Evolutionary conservation across 306 rosid genomes (phyloP), one percentile per base, ranked within the genome.

Genomic region (Cucumis cinereus): DNA sequence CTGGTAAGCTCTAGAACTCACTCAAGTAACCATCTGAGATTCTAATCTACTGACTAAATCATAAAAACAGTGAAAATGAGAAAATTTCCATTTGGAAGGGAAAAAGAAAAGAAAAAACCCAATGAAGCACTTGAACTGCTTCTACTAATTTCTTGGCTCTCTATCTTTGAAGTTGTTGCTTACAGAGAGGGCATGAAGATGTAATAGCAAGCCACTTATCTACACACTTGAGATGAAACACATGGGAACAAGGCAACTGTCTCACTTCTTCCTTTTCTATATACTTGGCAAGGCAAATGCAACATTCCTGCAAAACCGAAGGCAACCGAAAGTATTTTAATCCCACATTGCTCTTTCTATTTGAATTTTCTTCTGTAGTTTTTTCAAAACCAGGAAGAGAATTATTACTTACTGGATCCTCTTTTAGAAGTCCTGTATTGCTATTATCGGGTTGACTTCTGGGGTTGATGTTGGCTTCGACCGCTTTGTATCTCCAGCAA

Each of bases 181-280:
- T 94, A 79, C 99, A 94, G 60, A 94, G 97, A 73, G 99, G 99
- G 58, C 99, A 94, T 26, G 86, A 90, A 10, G 96, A 90, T 81
- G 83, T 78, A 19, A 94, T 89, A 80, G 77, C 84, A 8, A 94
- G 92, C 99, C 97, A 94, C 33, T 94, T 96, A 87, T 94, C 99
- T 56, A 94, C 95, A 83, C 99, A 94, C 61, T 85, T 88, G 81
- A 73, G 90, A 83, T 94, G 98, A 79, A 94, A 94, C 80, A 82
- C 77, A 83, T 94, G 98, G 4, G 86, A 87, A 72, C 98, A 94
- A 8, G 95, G 96, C 85, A 94, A 79, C 79, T 85, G 83, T 82
- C 95, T 90, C 73, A 94, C 86, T 84, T 92, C 96, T 70, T 94
- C 99, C 81, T 83, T 85, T 20, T 90, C 95, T 75, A 77, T 87